Conservation (phyloP, 2,329 filamentous ascomycete genomes). For the Paracorniculantispora psalliotae region DNA sequence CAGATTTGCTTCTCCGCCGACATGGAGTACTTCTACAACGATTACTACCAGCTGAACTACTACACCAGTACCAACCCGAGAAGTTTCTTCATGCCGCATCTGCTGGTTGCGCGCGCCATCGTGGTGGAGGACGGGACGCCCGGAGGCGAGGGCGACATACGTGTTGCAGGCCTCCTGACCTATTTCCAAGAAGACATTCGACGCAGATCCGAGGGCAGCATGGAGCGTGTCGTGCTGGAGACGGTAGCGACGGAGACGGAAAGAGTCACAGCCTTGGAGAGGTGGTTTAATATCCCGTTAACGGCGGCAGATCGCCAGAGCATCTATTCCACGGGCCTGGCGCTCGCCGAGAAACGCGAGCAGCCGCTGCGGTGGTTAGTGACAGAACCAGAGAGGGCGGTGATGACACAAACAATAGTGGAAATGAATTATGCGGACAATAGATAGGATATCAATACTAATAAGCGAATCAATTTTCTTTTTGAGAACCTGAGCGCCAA, state of each 20-base stretch:
- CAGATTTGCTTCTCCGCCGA: constrained; percentile 50
- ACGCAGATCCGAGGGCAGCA: constrained; percentile 27
- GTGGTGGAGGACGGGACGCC: constrained; percentile 19
- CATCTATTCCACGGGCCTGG: constrained; percentile 37
- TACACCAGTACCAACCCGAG: constrained; percentile 28
- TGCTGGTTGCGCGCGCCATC: constrained; percentile 31
- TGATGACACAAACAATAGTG: not conserved
- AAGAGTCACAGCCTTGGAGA: constrained; percentile 42
- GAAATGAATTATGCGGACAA: not conserved
- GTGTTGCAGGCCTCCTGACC: constrained; percentile 34
- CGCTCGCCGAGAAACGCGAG: not conserved
- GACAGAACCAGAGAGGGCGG: no score
- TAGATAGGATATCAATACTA: not conserved
- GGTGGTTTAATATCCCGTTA: constrained; percentile 46
- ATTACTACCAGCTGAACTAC: constrained; percentile 45
- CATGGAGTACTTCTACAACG: constrained; percentile 40
- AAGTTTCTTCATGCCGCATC: constrained; percentile 34
- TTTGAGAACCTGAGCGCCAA: not conserved
- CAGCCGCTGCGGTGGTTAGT: not conserved
- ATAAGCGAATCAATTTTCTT: not conserved
- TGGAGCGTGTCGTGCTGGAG: constrained; percentile 35
- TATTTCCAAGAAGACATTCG: constrained; percentile 43
- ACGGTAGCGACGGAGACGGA: constrained; percentile 42
- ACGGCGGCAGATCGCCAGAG: constrained; percentile 40
- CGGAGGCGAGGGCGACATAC: not conserved